Base-by-base conservation (phyloP, 192 early-diverging fungal genomes). In the Backusella tarrabulga region DNA sequence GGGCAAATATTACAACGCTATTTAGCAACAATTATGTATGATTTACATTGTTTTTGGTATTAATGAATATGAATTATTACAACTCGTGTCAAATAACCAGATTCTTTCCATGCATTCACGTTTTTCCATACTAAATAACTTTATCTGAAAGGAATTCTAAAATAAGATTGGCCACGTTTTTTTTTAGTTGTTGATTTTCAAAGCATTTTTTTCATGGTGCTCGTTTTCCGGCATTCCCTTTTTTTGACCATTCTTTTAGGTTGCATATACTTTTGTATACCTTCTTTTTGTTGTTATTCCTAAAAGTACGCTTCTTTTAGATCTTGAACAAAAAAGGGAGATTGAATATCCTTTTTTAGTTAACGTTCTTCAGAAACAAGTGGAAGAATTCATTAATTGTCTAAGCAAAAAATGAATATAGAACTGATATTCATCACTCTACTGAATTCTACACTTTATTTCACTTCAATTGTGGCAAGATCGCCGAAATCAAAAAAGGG, bases 21-120 rank as follows among this genome's bases (percentile, higher is more conserved):
- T 50, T n/a, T 50, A 50, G 46, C 6, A 50, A 7, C 6, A 50
- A 50, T 50, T 50, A 50, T 50, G 21, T 50, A 50, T 50, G 46
- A 50, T 50, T 50, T 50, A 50, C 46, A 50, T n/a, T 50, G 46
- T 50, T 50, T 50, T 50, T 50, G 46, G 46, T 50, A 50, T 50
- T n/a, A 50, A 50, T 50, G 46, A 50, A 50, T 50, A 63, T 63
- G 26, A 63, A 63, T 63, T 63, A 63, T 50, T 50, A 63, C 26
- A 63, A 63, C 56, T 63, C 56, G 56, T 63, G 56, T 63, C 56
- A 29, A 26, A 26, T 63, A 63, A 26, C 56, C 56, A 63, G 56
- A 63, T 63, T 63, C 56, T 63, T 63, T 63, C 26, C 26, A 63
- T 63, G 56, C 56, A 63, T 63, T 63, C 56, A 63, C 56, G 56